Conservation (phyloP, 2,329 filamentous ascomycete genomes). For the Fusarium phyllophilum region DNA sequence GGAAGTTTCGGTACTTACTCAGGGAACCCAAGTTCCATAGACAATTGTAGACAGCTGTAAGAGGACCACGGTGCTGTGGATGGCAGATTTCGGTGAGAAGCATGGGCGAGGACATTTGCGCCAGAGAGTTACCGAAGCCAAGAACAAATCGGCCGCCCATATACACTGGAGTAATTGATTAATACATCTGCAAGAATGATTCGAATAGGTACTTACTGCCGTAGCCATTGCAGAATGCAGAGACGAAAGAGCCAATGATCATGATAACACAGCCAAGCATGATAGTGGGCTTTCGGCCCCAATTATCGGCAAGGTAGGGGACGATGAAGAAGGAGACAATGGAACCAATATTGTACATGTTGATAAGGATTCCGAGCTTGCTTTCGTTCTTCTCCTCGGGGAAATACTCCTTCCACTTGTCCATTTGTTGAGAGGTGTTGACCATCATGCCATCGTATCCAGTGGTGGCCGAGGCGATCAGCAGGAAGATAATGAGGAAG, state of each 20-base stretch:
- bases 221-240: conserved; percentile 56
- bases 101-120: conserved; percentile 71
- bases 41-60: conserved; percentile 75
- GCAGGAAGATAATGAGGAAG: conserved; percentile 62
- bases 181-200: neutral
- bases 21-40: conserved; percentile 71
- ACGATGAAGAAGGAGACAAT: conserved; percentile 59
- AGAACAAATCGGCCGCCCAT: conserved; percentile 53
- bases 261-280: conserved; percentile 57
- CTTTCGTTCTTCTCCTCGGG: conserved; percentile 51
- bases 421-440: conserved; percentile 68
- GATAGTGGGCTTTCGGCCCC: conserved; percentile 57
- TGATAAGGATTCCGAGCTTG: conserved; percentile 60
- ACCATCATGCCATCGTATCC: conserved; percentile 71
- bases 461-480: conserved; percentile 69
- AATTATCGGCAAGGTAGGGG: conserved; percentile 57
- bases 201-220: conserved; percentile 50
- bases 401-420: conserved; percentile 64
- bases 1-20: conserved; percentile 32
- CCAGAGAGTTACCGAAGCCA: conserved; percentile 74
- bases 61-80: conserved; percentile 72
- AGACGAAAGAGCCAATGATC: conserved; percentile 56
- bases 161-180: conserved; percentile 46
- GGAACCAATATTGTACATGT: conserved; percentile 63
- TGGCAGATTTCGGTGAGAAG: conserved; percentile 74